Conservation (phyloP, 352 stramenopile genomes). For the Pythium sp. region DNA sequence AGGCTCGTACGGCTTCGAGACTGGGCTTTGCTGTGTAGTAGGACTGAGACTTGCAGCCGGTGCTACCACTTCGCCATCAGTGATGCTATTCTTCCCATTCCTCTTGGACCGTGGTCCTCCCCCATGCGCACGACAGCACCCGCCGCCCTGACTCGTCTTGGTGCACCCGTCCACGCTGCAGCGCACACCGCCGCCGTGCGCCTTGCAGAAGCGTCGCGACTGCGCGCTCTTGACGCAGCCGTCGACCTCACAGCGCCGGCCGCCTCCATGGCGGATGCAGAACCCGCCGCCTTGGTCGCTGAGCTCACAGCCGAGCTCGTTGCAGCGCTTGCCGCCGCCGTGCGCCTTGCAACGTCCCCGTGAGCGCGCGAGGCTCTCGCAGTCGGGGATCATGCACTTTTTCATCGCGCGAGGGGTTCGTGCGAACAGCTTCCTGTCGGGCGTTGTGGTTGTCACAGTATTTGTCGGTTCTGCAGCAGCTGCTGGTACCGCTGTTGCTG, state of each 20-base stretch:
- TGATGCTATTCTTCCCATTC: not conserved
- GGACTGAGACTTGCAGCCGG: not conserved
- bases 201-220: constrained; percentile 56
- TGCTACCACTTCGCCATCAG: not conserved
- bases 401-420: constrained; percentile 10
- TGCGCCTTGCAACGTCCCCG: constrained; percentile 22
- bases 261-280: constrained; percentile 83
- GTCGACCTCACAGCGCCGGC: constrained; percentile 54
- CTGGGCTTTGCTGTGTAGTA: not conserved
- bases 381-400: constrained; percentile 7
- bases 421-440: not conserved
- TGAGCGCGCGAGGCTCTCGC: constrained; percentile 17
- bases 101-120: constrained; percentile 27
- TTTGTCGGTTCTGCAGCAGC: not conserved
- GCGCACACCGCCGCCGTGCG: constrained; percentile 42
- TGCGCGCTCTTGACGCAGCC: constrained; percentile 48
- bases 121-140: constrained; percentile 46
- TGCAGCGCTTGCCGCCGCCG: constrained; percentile 48
- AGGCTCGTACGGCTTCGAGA: not conserved
- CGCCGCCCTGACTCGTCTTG: constrained; percentile 46
- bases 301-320: constrained; percentile 21
- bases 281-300: constrained; percentile 23
- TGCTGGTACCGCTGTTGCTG: not conserved
- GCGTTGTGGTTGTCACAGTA: not conserved
- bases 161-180: constrained; percentile 36